A percentile compares a stretch with the other conserved stretches of the same genome.
These are phyloP conservation scores for Kluyveromyces sp. DNA, from an alignment of 1,139 yeast genomes.

Conservation along the genomic window DNA sequence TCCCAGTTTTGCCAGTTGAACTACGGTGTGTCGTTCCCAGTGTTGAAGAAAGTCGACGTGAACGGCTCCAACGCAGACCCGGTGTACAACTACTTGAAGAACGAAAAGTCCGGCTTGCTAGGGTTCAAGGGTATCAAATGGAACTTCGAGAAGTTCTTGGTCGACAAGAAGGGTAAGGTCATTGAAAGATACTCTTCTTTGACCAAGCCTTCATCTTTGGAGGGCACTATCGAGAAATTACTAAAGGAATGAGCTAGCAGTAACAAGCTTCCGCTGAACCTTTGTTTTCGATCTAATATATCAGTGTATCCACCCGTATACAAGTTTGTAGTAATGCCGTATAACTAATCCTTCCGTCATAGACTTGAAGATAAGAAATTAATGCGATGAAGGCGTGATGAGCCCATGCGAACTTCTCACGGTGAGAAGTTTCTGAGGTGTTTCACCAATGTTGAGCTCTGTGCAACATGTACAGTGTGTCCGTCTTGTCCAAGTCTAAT, in stretches of 20 bases:
- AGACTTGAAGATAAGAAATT: too few species aligned
- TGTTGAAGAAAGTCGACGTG: constrained; percentile 79
- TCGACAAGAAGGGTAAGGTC: constrained; percentile 68
- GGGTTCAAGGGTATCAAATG: constrained; percentile 83
- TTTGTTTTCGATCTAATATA: background rate
- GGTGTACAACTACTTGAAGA: constrained; percentile 70
- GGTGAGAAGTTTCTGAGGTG: too few species aligned
- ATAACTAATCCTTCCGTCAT: too few species aligned
- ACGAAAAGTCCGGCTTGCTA: constrained; percentile 47
- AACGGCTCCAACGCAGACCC: constrained; percentile 80
- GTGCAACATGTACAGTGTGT: too few species aligned
- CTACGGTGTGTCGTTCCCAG: constrained; percentile 84
- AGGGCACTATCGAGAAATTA: constrained; percentile 41
- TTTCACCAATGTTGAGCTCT: too few species aligned
- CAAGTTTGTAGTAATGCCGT: too few species aligned
- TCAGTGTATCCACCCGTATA: too few species aligned
- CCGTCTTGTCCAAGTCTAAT: too few species aligned
- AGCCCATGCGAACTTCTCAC: too few species aligned
- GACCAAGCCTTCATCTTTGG: constrained; percentile 58
- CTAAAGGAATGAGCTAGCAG: constrained; percentile 6
- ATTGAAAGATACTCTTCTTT: constrained; percentile 62
- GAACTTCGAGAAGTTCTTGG: constrained; percentile 91
- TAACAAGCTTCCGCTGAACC: background rate
- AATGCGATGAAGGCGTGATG: too few species aligned
- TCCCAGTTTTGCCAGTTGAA: constrained; percentile 54